Evolutionary conservation across 1,139 yeast genomes (phyloP), one percentile per base, ranked within the genome.

Genomic region (Starmera stellimalicola): DNA sequence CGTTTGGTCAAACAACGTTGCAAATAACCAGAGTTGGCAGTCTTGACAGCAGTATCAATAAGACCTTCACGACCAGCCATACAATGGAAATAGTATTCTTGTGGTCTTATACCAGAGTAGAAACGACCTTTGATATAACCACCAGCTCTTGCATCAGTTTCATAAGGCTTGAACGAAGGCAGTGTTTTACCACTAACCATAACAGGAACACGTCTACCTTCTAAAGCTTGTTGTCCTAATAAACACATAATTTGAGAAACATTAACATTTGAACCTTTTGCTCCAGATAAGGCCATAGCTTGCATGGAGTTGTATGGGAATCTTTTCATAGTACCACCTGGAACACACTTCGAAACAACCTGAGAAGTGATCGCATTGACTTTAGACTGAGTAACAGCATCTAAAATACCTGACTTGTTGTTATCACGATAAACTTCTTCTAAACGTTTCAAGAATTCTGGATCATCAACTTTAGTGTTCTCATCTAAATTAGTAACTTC

Each of bases 21-120:
- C 59, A 93, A 73, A 64, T 93, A 93, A 57, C 99, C 99, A 36
- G 98, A 88, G 65, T 96, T 81, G 18, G 97, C 85, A 8, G 99
- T 93, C 64, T 93, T 93, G 46, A 93, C 98, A 36, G 99, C 98
- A 38, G 99, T 93, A 70, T 93, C 99, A 65, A 93, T 93, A 56
- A 93, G 74, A 64, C 99, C 99, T 71, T 93, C 99, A 69, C 99
- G 81, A 60, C 99, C 99, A 38, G 99, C 99, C 99, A 93, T 93
- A 70, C 98, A 91, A 67, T 93, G 99, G 91, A 93, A 93, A 56
- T 88, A 93, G 61, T 93, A 93, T 59, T 93, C 99, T 63, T 93
- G 99, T n/a, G 98, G 98, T 58, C 85, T 77, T 47, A 93, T 83
- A 60, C 98, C 98, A 26, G 97, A 85, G 60, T 87, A 91, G 77